Evolutionary conservation across 345 rosid species (phyloP), one percentile per base, ranked within the genome.

Genomic region (Ceriops zippeliana): DNA sequence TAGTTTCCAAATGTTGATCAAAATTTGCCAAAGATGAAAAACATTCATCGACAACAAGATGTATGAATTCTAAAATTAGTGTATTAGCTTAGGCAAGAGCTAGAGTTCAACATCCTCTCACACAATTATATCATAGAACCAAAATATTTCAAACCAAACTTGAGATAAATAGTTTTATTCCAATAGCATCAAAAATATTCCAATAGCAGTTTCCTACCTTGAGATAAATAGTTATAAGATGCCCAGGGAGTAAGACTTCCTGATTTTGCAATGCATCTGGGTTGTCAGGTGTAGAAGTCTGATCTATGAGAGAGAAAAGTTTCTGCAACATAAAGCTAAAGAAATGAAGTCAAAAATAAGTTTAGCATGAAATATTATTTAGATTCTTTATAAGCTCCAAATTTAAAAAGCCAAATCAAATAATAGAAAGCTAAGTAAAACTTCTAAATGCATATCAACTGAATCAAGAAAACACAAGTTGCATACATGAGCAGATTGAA

Each of bases 251-350:
- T 75, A 95, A 81, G 63, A 95, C 76, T 82, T 95, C 99, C 72
- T 95, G 99, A 82, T 95, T 91, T 77, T 95, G 97, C 93, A 95
- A 76, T 73, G 93, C 78, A 79, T 95, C 99, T 0, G 96, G 90
- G 77, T 91, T 95, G 78, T 95, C 99, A 3, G 85, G 80, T 34
- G 78, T 76, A 62, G 99, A 95, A 67, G 96, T 95, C 82, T 86
- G 96, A 84, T 95, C 99, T 20, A 90, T 79, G 78, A 95, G 84
- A 56, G 97, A 95, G 83, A 84, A 95, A 64, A 95, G 99, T 78
- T 95, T 95, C 86, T 95, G 99, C 83, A 88, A 81, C 84, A 88
- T 86, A 82, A 91, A 91, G 78, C 99, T 95, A 76, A 70, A 64
- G 70, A 81, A 35, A 78, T 67, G 53, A 77, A 78, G 70, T 69